Evolutionary conservation across 352 stramenopile species (phyloP).

Genomic region (Globisporangium spinosum): DNA sequence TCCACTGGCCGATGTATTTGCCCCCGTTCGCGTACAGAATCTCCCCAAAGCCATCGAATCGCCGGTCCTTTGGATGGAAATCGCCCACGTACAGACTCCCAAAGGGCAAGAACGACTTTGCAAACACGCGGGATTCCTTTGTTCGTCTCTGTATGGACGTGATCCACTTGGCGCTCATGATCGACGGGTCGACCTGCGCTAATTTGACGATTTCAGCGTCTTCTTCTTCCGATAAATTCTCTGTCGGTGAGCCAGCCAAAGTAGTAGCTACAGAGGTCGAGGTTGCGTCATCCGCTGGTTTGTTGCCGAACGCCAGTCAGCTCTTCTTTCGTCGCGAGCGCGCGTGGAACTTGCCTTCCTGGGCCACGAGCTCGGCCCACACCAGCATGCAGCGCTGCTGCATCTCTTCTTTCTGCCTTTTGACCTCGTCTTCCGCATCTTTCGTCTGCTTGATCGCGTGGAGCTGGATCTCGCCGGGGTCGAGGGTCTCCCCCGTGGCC

Average conservation of each 20-base stretch:
- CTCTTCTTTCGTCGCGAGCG: slow-evolving; percentile 31
- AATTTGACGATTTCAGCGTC: slow-evolving; percentile 16
- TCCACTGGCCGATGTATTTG: slow-evolving; percentile 84
- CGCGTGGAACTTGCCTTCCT: slow-evolving; percentile 24
- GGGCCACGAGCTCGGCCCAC: slow-evolving; percentile 42
- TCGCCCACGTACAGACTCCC: slow-evolving; percentile 77
- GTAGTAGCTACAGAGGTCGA: not conserved
- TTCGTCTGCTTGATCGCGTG: slow-evolving; percentile 39
- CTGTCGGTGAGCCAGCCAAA: not conserved
- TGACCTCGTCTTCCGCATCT: slow-evolving; percentile 39
- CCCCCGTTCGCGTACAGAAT: slow-evolving; percentile 82
- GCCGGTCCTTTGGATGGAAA: slow-evolving; percentile 38
- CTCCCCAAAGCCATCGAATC: slow-evolving; percentile 80
- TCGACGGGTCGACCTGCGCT: slow-evolving; percentile 26
- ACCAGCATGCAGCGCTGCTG: slow-evolving; percentile 62
- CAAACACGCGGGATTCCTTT: slow-evolving; percentile 39
- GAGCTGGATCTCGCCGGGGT: slow-evolving; percentile 55
- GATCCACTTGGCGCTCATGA: slow-evolving; percentile 52
- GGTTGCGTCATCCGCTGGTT: too few relatives aligned
- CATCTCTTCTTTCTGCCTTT: slow-evolving; percentile 50
- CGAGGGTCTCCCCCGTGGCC: slow-evolving; percentile 50
- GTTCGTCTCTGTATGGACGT: slow-evolving; percentile 37
- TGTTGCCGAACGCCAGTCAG: slow-evolving; percentile 31
- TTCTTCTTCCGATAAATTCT: slow-evolving; percentile 16
- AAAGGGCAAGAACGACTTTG: slow-evolving; percentile 58